Conservation (phyloP, 2,329 filamentous ascomycete genomes). For the Sarocladiaceae sp. region DNA sequence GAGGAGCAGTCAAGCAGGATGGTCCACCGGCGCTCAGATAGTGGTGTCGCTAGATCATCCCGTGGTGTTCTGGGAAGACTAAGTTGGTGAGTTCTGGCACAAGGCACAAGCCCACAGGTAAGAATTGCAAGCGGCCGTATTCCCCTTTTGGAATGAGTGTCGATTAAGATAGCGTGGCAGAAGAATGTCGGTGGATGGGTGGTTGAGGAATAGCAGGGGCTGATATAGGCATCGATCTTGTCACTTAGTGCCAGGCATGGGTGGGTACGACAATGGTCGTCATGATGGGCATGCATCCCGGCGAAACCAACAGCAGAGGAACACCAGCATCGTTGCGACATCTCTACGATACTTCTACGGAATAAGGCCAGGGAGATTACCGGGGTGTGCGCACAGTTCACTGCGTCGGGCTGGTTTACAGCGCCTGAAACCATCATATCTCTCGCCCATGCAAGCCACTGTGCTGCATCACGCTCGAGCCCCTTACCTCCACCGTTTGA, state of each 20-base stretch:
- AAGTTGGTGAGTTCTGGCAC: too few species aligned
- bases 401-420: neutral
- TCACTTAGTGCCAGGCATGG: neutral
- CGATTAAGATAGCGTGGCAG: neutral
- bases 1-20: too few species aligned
- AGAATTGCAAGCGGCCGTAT: too few species aligned
- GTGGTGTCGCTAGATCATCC: too few species aligned
- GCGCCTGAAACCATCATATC: constrained; percentile 5
- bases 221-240: constrained; percentile 8
- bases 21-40: too few species aligned
- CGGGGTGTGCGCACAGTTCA: too few species aligned
- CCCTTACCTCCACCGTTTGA: constrained; percentile 10
- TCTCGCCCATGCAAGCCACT: constrained; percentile 9
- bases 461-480: constrained; percentile 8
- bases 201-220: neutral
- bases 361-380: too few species aligned
- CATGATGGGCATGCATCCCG: constrained; percentile 4
- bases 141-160: too few species aligned
- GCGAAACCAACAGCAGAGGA: neutral
- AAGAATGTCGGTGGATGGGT: neutral
- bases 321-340: too few species aligned
- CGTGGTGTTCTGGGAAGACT: too few species aligned
- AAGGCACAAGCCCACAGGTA: too few species aligned
- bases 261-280: constrained; percentile 2
- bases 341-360: too few species aligned